A percentile compares a stretch with the other conserved stretches of the same genome.
phyloP scores from a whole-genome alignment of 1,284 basidiomycete species.

The Cutaneotrichosporon sp. region DNA sequence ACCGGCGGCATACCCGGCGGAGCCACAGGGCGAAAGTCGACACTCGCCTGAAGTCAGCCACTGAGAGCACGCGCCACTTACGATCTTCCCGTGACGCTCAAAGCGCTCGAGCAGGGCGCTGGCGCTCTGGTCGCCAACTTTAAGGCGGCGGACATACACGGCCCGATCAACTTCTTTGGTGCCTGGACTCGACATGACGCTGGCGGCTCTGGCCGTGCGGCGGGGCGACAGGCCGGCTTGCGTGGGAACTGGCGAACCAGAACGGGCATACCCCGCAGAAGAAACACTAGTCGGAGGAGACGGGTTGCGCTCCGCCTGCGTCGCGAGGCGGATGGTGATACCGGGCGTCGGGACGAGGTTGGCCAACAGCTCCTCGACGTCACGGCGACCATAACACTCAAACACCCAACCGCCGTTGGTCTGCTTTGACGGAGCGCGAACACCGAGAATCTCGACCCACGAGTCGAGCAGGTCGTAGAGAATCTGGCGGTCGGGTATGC shows the following conservation, averaged over 20 bases:
- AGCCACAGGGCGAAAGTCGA: slow-evolving; percentile 29
- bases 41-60: slow-evolving; percentile 14
- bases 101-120: slow-evolving; percentile 27
- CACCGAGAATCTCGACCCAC: slow-evolving; percentile 25
- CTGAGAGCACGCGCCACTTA: slow-evolving; percentile 10
- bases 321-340: not conserved
- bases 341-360: slow-evolving; percentile 12
- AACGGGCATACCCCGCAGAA: not conserved
- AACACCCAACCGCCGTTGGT: slow-evolving; percentile 23
- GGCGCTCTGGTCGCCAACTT: slow-evolving; percentile 26
- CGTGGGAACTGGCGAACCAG: not conserved
- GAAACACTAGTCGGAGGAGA: not conserved
- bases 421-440: not conserved
- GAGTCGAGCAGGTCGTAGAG: slow-evolving; percentile 25
- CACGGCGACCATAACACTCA: slow-evolving; percentile 14
- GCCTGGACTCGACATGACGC: too few species aligned
- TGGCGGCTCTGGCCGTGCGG: too few species aligned
- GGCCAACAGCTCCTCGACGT: slow-evolving; percentile 6
- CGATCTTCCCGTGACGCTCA: slow-evolving; percentile 33
- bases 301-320: not conserved
- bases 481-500: slow-evolving; percentile 29
- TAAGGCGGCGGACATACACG: slow-evolving; percentile 29
- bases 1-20: too few species aligned
- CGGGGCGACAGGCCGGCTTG: too few species aligned
- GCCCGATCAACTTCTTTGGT: too few species aligned